Evolutionary conservation across 2,329 filamentous ascomycete genomes (phyloP).

Genomic region (Aspergillus amoenus): DNA sequence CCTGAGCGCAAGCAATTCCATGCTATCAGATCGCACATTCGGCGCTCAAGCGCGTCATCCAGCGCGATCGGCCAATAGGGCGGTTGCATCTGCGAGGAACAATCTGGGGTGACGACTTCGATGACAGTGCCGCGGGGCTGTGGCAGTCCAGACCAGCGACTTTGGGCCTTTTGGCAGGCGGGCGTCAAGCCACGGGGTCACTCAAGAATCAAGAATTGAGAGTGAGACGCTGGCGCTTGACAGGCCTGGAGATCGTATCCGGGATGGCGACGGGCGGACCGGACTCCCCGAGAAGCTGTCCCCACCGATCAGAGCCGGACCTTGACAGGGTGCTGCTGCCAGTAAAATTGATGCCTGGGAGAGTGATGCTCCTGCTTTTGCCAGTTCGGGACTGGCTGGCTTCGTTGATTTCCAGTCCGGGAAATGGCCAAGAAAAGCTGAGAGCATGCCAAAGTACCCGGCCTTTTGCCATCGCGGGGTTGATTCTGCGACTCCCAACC

Average conservation of each 20-base stretch:
- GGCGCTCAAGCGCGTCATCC: slow-evolving; percentile 7
- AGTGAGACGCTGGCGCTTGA: slow-evolving; percentile 6
- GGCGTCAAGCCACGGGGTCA: neutral
- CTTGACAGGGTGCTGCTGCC: neutral
- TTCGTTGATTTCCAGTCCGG: neutral
- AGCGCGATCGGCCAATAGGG: slow-evolving; percentile 12
- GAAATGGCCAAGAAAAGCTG: neutral
- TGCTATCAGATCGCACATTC: slow-evolving; percentile 12
- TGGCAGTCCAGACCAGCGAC: slow-evolving; percentile 6
- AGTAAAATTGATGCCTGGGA: neutral
- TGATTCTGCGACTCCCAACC: neutral
- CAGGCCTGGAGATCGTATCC: slow-evolving; percentile 14
- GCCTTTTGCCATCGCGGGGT: slow-evolving; percentile 6
- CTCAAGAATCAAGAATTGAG: neutral
- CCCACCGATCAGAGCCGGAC: slow-evolving; percentile 4
- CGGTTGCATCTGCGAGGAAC: slow-evolving; percentile 1
- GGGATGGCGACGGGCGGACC: slow-evolving; percentile 18
- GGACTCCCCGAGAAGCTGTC: slow-evolving; percentile 19
- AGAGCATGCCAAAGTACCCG: slow-evolving; percentile 4
- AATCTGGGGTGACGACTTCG: neutral
- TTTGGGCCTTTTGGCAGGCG: slow-evolving; percentile 1
- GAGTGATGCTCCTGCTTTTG: neutral
- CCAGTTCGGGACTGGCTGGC: neutral
- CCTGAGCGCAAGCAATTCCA: slow-evolving; percentile 4
- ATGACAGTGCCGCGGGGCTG: neutral